Conservation (phyloP, 2,329 filamentous ascomycete species). For the Cylindrodendrum hubeiense region DNA sequence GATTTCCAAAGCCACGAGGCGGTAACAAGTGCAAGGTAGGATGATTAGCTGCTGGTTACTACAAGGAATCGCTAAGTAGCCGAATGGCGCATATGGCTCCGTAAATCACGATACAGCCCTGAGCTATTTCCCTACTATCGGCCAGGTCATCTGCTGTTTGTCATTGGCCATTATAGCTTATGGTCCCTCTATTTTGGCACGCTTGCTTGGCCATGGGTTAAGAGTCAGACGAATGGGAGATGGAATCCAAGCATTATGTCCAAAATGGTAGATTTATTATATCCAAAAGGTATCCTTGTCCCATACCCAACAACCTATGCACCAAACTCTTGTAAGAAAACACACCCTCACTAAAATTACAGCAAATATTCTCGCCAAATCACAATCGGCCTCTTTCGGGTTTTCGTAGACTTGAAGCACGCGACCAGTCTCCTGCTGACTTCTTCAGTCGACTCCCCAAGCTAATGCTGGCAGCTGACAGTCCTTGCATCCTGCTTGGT, state of each 20-base stretch:
- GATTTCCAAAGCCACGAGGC: too few relatives aligned
- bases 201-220: background rate
- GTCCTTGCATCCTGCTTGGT: slow-evolving; percentile 39
- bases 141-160: too few relatives aligned
- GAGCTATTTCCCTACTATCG: too few relatives aligned
- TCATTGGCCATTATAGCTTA: too few relatives aligned
- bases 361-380: slow-evolving; percentile 14
- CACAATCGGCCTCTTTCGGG: slow-evolving; percentile 41
- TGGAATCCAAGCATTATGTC: background rate
- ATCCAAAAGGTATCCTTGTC: slow-evolving; percentile 13
- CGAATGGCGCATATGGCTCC: too few relatives aligned
- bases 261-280: background rate
- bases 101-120: too few relatives aligned
- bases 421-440: slow-evolving; percentile 60
- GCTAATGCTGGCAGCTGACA: slow-evolving; percentile 58
- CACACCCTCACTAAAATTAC: background rate
- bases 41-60: too few relatives aligned
- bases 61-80: too few relatives aligned
- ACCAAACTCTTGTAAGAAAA: slow-evolving; percentile 14
- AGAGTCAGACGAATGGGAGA: background rate
- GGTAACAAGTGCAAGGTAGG: too few relatives aligned
- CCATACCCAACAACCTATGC: slow-evolving; percentile 5
- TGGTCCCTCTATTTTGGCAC: background rate
- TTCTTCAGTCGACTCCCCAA: slow-evolving; percentile 62
- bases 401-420: slow-evolving; percentile 56